These are phyloP conservation scores for Lathyrus oleraceus DNA, from an alignment of 306 rosid genomes.

Conservation along the genomic window DNA sequence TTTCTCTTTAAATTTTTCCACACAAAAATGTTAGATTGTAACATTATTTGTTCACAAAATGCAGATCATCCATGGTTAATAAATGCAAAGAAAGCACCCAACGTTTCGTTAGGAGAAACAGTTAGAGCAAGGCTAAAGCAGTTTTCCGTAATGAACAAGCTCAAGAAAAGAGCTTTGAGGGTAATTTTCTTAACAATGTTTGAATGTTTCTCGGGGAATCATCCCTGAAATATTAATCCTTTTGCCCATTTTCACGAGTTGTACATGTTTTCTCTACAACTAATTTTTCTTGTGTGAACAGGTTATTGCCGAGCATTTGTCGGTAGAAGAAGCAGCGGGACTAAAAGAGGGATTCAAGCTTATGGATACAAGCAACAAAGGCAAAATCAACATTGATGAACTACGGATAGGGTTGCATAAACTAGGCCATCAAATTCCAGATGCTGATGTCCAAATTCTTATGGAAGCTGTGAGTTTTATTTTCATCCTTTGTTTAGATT, in stretches of 20 bases:
- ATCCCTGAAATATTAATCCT: constrained; percentile 14
- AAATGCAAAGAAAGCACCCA: constrained; percentile 90
- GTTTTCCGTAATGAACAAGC: constrained; percentile 97
- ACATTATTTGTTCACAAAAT: constrained; percentile 35
- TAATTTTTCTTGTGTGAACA: constrained; percentile 42
- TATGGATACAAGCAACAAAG: constrained; percentile 75
- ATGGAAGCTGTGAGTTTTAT: constrained; percentile 91
- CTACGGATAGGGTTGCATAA: constrained; percentile 78
- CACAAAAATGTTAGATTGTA: constrained; percentile 12
- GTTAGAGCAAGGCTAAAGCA: constrained; percentile 93
- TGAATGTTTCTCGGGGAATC: constrained; percentile 18
- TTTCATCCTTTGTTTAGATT: constrained; percentile 22
- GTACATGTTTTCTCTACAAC: constrained; percentile 2
- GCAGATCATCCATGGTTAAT: constrained; percentile 97
- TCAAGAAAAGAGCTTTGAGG: constrained; percentile 94
- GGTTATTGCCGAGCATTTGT: constrained; percentile 95
- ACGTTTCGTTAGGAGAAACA: constrained; percentile 90
- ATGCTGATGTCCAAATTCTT: constrained; percentile 69
- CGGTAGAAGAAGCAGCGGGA: constrained; percentile 90
- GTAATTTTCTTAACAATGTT: constrained; percentile 51
- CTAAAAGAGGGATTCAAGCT: constrained; percentile 74
- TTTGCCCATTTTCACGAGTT: constrained; percentile 11
- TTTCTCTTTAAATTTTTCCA: constrained; percentile 12
- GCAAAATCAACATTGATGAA: constrained; percentile 81
- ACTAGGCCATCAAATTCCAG: constrained; percentile 80